phyloP scores from a whole-genome alignment of 1,139 yeast species.

The Kodamaea alishanica region DNA sequence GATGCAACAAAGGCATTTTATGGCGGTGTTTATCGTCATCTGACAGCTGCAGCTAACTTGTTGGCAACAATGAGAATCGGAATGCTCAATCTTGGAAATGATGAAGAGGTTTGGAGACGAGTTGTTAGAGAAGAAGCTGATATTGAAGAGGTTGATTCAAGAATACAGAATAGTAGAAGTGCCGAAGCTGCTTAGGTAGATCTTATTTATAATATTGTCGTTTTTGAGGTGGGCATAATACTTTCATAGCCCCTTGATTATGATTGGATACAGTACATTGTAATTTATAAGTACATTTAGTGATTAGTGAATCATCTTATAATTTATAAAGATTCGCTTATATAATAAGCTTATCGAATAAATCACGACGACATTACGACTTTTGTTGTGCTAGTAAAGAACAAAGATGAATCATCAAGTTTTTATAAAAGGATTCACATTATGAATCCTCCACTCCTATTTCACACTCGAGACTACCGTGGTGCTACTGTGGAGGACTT shows the following conservation, averaged over 20 bases:
- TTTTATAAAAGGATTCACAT: no score
- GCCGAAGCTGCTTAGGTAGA: slow-evolving; percentile 44
- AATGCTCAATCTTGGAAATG: slow-evolving; percentile 72
- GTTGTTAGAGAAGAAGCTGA: slow-evolving; percentile 43
- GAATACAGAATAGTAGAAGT: slow-evolving; percentile 29
- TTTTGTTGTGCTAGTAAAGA: no score
- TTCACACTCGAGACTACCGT: slow-evolving; percentile 39
- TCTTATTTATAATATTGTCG: background rate
- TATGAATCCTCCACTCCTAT: slow-evolving; percentile 15
- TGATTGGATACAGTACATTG: no score
- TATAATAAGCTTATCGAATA: no score
- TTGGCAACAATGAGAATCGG: slow-evolving; percentile 77
- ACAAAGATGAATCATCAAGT: no score
- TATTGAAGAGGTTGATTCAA: slow-evolving; percentile 23
- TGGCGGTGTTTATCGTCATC: slow-evolving; percentile 73
- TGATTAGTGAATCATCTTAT: no score
- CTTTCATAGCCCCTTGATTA: no score
- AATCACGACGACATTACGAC: no score
- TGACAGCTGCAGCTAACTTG: slow-evolving; percentile 68
- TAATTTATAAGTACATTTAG: no score
- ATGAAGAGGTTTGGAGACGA: slow-evolving; percentile 76
- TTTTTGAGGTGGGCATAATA: background rate
- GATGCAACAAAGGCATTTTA: slow-evolving; percentile 71
- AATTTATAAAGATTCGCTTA: no score
- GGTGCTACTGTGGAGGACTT: slow-evolving; percentile 62